Conservation (phyloP, 1,284 basidiomycete genomes). For the Vanrija sp. region DNA sequence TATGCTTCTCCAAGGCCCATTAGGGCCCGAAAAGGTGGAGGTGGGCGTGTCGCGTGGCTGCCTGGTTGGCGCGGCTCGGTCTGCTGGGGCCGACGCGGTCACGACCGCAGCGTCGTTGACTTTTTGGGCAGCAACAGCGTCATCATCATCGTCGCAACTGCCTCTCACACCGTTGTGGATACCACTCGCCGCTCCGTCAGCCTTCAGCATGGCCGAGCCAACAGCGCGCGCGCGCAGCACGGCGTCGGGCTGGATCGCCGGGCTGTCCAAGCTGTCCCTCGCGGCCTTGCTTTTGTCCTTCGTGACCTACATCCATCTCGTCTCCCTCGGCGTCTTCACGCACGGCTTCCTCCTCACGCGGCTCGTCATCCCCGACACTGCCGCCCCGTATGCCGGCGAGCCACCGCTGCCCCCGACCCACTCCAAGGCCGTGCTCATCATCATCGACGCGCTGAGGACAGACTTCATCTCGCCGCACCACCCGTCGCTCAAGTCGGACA, state of each 20-base stretch:
- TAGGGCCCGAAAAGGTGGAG: no score
- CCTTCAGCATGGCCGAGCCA: neutral
- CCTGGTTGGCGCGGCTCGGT: no score
- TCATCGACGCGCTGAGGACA: conserved; percentile 90
- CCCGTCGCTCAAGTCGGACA: conserved; percentile 59
- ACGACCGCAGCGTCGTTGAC: no score
- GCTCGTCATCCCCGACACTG: conserved; percentile 64
- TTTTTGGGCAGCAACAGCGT: no score
- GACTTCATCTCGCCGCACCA: conserved; percentile 79
- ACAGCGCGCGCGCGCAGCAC: conserved; percentile 8
- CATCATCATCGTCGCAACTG: no score
- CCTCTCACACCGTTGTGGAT: no score
- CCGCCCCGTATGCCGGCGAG: conserved; percentile 49
- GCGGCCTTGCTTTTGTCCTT: conserved; percentile 58
- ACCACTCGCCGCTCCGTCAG: no score
- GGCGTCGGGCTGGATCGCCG: conserved; percentile 24
- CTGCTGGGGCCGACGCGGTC: no score
- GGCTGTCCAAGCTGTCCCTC: conserved; percentile 32
- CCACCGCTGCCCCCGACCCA: conserved; percentile 58
- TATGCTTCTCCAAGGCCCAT: no score
- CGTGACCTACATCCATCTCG: conserved; percentile 53
- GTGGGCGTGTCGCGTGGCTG: no score
- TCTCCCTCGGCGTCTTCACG: conserved; percentile 65
- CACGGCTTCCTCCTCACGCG: conserved; percentile 83
- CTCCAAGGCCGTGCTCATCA: conserved; percentile 72